Evolutionary conservation across 139 green algal species (phyloP).

Genomic region (Nannochloris sp.): DNA sequence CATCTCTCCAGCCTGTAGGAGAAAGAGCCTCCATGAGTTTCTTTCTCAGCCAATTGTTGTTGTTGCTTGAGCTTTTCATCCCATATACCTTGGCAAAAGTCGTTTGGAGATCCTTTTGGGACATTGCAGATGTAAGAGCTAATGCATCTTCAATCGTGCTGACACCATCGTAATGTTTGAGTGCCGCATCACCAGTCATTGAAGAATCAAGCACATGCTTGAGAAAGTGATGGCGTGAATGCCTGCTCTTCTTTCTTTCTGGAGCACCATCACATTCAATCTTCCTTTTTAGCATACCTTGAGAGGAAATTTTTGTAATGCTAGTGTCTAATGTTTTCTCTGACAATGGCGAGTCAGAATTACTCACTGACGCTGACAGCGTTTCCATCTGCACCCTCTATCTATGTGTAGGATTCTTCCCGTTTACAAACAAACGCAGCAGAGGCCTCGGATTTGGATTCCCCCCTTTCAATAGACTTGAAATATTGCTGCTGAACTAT

Average conservation of each 20-base stretch:
- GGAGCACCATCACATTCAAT: background rate
- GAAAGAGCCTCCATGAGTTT: slow-evolving; percentile 28
- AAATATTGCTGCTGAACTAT: too few relatives aligned
- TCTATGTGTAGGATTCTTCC: too few relatives aligned
- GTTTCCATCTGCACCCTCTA: too few relatives aligned
- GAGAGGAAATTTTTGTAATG: too few relatives aligned
- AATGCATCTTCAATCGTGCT: slow-evolving; percentile 1
- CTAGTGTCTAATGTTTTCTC: too few relatives aligned
- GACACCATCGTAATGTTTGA: background rate
- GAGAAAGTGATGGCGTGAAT: slow-evolving; percentile 18
- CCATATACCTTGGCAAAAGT: slow-evolving; percentile 23
- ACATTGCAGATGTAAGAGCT: slow-evolving; percentile 16
- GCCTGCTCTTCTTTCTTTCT: background rate
- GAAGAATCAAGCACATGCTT: slow-evolving; percentile 11
- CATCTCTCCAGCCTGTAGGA: background rate
- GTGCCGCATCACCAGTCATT: slow-evolving; percentile 2
- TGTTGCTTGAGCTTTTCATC: slow-evolving; percentile 23
- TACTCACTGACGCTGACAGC: too few relatives aligned
- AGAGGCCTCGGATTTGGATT: too few relatives aligned
- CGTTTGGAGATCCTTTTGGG: slow-evolving; percentile 25
- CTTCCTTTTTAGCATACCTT: too few relatives aligned
- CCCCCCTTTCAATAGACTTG: too few relatives aligned
- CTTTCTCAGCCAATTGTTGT: slow-evolving; percentile 34
- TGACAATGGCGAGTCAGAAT: too few relatives aligned
- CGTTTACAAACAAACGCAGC: too few relatives aligned